These are phyloP conservation scores for Astragalus glycyphyllos DNA, from an alignment of 306 rosid genomes.

Conservation along the genomic window DNA sequence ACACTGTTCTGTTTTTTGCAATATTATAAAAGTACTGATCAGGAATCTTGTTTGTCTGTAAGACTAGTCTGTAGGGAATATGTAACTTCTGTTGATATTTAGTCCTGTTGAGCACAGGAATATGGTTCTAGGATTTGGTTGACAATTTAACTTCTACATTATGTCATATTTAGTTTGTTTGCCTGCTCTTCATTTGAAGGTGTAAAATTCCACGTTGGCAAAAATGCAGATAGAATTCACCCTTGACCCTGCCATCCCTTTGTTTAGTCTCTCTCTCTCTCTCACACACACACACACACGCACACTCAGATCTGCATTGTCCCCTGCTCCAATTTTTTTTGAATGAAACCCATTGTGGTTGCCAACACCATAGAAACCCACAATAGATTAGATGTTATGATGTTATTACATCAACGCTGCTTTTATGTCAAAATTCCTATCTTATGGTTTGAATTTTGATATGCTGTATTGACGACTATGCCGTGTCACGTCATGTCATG, in stretches of 20 bases:
- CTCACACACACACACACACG: neutral
- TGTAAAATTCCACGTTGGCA: neutral
- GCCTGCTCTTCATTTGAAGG: neutral
- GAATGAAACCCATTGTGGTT: constrained; percentile 2
- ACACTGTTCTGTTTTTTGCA: neutral
- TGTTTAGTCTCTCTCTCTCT: neutral
- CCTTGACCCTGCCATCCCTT: neutral
- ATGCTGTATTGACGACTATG: constrained; percentile 14
- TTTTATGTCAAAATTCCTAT: constrained; percentile 9
- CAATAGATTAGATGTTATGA: constrained; percentile 1
- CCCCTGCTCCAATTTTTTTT: constrained; percentile 1
- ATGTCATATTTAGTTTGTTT: neutral
- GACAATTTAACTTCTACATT: neutral
- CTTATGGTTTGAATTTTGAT: constrained; percentile 19
- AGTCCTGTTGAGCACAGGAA: constrained; percentile 14
- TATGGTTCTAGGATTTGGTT: neutral
- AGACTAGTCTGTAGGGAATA: neutral
- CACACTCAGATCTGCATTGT: neutral
- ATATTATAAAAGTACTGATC: neutral
- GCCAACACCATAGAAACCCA: neutral
- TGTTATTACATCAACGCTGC: constrained; percentile 14
- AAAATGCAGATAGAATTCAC: constrained; percentile 1
- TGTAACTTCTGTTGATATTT: neutral
- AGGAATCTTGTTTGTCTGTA: constrained; percentile 1
- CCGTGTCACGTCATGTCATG: constrained; percentile 3